Evolutionary conservation across 75 land plant genomes (phyloP).

Genomic region (Selaginella moellendorffii): DNA sequence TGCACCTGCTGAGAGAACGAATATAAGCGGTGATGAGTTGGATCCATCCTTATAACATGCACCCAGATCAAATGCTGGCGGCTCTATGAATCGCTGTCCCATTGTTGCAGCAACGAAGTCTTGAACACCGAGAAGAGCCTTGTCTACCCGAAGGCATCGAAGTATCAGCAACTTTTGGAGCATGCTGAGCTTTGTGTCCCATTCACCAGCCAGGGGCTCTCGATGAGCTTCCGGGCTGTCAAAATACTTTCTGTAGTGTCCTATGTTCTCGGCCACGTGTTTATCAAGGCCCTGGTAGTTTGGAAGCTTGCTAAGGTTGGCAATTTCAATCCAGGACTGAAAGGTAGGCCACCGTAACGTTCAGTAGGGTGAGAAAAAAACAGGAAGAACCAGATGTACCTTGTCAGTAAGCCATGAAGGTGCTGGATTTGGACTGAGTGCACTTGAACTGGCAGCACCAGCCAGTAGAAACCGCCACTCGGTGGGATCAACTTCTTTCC

Average conservation of each 20-base stretch:
- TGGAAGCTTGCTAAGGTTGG: slow-evolving; percentile 14
- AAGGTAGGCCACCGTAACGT: background rate
- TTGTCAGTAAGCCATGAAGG: slow-evolving; percentile 28
- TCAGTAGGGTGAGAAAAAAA: too few relatives aligned
- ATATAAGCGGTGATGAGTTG: slow-evolving; percentile 25
- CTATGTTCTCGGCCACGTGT: slow-evolving; percentile 20
- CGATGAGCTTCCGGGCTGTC: slow-evolving; percentile 26
- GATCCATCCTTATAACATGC: slow-evolving; percentile 32
- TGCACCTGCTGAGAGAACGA: slow-evolving; percentile 29
- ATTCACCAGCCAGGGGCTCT: slow-evolving; percentile 21
- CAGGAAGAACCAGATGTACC: slow-evolving; percentile 10
- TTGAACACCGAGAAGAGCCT: slow-evolving; percentile 31
- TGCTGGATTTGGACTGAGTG: slow-evolving; percentile 18
- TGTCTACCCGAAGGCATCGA: slow-evolving; percentile 28
- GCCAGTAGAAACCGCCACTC: slow-evolving; percentile 27
- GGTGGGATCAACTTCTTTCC: slow-evolving; percentile 8
- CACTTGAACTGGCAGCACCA: slow-evolving; percentile 17
- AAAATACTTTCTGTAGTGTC: slow-evolving; percentile 25
- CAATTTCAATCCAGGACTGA: slow-evolving; percentile 25
- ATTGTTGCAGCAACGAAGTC: slow-evolving; percentile 22
- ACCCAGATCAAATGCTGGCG: slow-evolving; percentile 31
- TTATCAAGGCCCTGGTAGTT: slow-evolving; percentile 16
- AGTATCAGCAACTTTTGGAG: slow-evolving; percentile 25
- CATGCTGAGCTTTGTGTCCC: slow-evolving; percentile 19
- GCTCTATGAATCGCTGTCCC: slow-evolving; percentile 26